Percentiles rank a stretch among this genome's conserved stretches.
These are phyloP conservation scores for Phytophthora fragariae DNA, from an alignment of 352 stramenopile genomes.

Conservation along the genomic window DNA sequence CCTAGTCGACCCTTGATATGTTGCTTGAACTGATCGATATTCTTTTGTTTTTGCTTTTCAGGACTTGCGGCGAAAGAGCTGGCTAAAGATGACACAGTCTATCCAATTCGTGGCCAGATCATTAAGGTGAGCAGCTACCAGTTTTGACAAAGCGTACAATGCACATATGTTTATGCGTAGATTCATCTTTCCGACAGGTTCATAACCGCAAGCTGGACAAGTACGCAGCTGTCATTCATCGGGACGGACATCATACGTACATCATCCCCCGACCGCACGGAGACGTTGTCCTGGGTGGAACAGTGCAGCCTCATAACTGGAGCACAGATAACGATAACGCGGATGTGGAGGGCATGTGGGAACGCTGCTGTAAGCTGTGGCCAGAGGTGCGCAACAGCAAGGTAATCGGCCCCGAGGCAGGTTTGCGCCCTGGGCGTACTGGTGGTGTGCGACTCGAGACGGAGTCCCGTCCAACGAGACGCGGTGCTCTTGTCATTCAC, in stretches of 20 bases:
- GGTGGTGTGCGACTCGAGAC: constrained; percentile 58
- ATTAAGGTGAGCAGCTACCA: constrained; percentile 45
- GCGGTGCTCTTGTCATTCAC: constrained; percentile 65
- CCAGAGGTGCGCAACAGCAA: constrained; percentile 54
- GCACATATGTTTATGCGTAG: background rate
- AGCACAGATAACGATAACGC: constrained; percentile 42
- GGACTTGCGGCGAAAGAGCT: constrained; percentile 57
- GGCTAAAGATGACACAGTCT: constrained; percentile 49
- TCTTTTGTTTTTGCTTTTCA: constrained; percentile 3
- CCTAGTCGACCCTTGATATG: background rate
- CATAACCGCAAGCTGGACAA: constrained; percentile 61
- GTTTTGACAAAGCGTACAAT: background rate
- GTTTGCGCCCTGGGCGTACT: constrained; percentile 51
- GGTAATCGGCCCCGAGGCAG: constrained; percentile 49
- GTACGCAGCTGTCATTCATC: constrained; percentile 56
- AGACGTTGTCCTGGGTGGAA: constrained; percentile 73
- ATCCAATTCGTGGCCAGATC: constrained; percentile 68
- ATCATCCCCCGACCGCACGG: constrained; percentile 67
- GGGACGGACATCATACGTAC: constrained; percentile 65
- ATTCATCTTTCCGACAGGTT: constrained; percentile 25
- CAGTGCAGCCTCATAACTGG: constrained; percentile 72
- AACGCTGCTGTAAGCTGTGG: constrained; percentile 51
- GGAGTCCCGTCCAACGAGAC: constrained; percentile 39
- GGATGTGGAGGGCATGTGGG: constrained; percentile 60
- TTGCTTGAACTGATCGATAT: background rate